Evolutionary conservation across 2,329 filamentous ascomycete species (phyloP).

Genomic region (Didymellaceae sp.): DNA sequence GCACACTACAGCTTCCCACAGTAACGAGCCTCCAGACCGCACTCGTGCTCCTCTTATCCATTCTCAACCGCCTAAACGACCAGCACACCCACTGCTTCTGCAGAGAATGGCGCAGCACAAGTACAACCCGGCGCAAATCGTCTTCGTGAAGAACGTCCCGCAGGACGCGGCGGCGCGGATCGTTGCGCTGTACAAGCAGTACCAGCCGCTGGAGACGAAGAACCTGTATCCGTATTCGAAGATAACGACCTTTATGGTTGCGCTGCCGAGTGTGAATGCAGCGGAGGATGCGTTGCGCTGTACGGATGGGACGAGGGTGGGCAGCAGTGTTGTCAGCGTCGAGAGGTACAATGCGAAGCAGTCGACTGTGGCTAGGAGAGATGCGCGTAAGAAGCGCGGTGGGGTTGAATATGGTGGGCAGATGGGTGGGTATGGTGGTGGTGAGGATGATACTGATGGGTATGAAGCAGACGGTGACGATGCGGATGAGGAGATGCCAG

Average conservation of each 20-base stretch:
- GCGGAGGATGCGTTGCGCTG: slow-evolving; percentile 6
- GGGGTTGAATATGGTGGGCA: neutral
- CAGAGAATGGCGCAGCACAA: neutral
- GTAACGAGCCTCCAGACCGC: too few relatives aligned
- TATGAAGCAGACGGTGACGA: neutral
- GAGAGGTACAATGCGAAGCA: slow-evolving; percentile 24
- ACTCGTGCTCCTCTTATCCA: too few relatives aligned
- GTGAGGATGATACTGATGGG: neutral
- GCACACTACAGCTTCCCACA: too few relatives aligned
- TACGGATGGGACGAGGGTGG: slow-evolving; percentile 18
- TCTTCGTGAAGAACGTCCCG: slow-evolving; percentile 34
- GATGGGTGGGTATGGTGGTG: neutral
- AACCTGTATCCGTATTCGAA: slow-evolving; percentile 24
- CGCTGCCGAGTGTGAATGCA: slow-evolving; percentile 14
- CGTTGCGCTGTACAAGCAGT: slow-evolving; percentile 11
- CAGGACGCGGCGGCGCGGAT: slow-evolving; percentile 12
- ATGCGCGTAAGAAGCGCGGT: neutral
- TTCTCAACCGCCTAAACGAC: neutral
- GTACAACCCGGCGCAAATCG: slow-evolving; percentile 12
- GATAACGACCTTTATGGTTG: slow-evolving; percentile 27
- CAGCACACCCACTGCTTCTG: neutral
- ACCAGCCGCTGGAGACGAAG: slow-evolving; percentile 19
- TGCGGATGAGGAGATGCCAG: neutral
- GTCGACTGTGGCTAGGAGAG: slow-evolving; percentile 15
- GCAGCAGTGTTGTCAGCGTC: slow-evolving; percentile 20